phyloP scores from a whole-genome alignment of 73 alveolate genomes.

The Paramecium tetraurelia region DNA sequence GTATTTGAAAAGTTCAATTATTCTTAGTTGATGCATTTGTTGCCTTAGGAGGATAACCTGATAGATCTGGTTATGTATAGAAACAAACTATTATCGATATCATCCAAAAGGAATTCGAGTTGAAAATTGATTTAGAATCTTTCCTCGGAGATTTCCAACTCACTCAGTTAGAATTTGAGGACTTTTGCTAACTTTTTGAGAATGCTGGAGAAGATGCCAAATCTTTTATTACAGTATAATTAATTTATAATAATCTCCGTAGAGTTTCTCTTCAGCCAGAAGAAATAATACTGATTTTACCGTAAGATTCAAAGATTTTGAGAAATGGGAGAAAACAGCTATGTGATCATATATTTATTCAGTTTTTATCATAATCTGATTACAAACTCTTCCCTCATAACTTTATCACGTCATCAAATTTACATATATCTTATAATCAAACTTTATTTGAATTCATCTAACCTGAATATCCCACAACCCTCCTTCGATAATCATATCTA shows the following conservation, averaged over 20 bases:
- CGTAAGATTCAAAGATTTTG: neutral
- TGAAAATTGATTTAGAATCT: slow-evolving; percentile 71
- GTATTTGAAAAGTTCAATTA: neutral
- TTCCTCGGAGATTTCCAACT: slow-evolving; percentile 68
- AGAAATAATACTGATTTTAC: neutral
- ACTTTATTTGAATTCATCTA: neutral
- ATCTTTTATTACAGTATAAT: neutral
- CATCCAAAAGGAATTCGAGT: slow-evolving; percentile 66
- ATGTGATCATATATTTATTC: neutral
- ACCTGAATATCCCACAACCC: neutral
- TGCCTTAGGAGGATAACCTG: slow-evolving; percentile 73
- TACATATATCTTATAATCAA: neutral
- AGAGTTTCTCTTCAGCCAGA: neutral
- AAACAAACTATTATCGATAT: slow-evolving; percentile 60
- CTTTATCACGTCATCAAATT: neutral
- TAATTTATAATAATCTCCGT: neutral
- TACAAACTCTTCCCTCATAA: neutral
- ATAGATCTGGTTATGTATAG: slow-evolving; percentile 62
- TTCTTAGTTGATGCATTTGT: slow-evolving; percentile 69
- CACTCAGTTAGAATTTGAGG: neutral
- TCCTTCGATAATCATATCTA: neutral
- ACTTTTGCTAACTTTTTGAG: neutral
- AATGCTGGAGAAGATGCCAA: slow-evolving; percentile 32
- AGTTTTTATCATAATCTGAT: neutral
- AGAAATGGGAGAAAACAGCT: slow-evolving; percentile 11